Evolutionary conservation across 2,329 filamentous ascomycete species (phyloP).

Genomic region (Venturiaceae sp.): DNA sequence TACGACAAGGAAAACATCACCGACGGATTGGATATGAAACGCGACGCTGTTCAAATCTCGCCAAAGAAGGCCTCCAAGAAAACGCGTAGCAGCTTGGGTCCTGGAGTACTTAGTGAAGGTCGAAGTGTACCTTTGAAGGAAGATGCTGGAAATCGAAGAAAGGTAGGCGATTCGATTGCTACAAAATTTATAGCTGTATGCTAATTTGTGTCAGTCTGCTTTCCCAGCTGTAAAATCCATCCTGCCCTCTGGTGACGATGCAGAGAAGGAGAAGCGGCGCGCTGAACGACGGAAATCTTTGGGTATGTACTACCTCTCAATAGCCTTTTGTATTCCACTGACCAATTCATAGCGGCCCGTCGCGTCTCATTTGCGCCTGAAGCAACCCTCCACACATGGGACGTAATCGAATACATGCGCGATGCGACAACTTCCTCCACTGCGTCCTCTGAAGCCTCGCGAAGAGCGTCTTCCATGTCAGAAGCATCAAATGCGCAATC

Average conservation of each 20-base stretch:
- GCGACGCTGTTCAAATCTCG: conserved; percentile 7
- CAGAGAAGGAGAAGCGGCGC: conserved; percentile 47
- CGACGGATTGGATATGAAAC: conserved; percentile 24
- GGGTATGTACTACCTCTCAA: conserved; percentile 32
- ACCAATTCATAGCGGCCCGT: conserved; percentile 53
- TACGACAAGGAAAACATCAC: conserved; percentile 65
- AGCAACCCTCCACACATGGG: conserved; percentile 93
- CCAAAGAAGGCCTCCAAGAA: conserved; percentile 18
- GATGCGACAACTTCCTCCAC: conserved; percentile 72
- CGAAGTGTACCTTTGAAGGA: conserved; percentile 61
- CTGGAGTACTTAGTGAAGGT: conserved; percentile 63
- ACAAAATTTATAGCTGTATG: neutral
- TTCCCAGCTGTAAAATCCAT: conserved; percentile 41
- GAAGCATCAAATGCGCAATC: conserved; percentile 19
- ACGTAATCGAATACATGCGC: conserved; percentile 80
- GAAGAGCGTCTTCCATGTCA: conserved; percentile 57
- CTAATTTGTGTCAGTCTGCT: conserved; percentile 25
- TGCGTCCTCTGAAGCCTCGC: conserved; percentile 62
- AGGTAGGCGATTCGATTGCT: conserved; percentile 43
- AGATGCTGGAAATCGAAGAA: conserved; percentile 65
- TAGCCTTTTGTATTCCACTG: conserved; percentile 11
- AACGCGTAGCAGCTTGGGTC: conserved; percentile 82
- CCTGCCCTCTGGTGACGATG: conserved; percentile 41
- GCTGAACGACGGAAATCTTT: conserved; percentile 89
- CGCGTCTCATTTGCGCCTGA: conserved; percentile 96